Percentiles rank a stretch among this genome's conserved stretches.
phyloP scores from a whole-genome alignment of 805 yeast genomes.

The Wickerhamomyces bovis region DNA sequence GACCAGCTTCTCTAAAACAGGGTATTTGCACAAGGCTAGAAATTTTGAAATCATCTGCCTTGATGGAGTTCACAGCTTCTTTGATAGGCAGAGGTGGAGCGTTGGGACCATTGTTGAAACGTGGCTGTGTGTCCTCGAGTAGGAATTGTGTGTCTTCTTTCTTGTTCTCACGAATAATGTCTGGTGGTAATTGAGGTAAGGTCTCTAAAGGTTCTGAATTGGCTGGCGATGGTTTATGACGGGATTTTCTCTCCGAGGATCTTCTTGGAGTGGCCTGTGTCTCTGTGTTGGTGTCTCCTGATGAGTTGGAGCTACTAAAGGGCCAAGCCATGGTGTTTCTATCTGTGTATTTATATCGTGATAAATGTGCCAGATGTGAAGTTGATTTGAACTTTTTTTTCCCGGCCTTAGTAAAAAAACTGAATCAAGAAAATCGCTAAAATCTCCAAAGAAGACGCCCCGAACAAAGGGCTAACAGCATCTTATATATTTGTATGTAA shows the following conservation, averaged over 20 bases:
- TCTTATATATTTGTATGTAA: no score
- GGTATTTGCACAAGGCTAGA: constrained; percentile 54
- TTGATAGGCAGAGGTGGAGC: constrained; percentile 28
- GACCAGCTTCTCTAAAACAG: constrained; percentile 74
- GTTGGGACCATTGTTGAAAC: constrained; percentile 28
- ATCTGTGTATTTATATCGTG: background rate
- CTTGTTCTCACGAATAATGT: background rate
- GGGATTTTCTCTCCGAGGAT: constrained; percentile 18
- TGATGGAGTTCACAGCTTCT: constrained; percentile 37
- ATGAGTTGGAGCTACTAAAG: background rate
- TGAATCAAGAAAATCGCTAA: constrained; percentile 1
- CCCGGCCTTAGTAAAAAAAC: background rate
- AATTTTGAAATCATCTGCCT: constrained; percentile 45
- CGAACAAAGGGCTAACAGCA: no score
- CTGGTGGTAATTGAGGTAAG: background rate
- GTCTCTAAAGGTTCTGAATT: constrained; percentile 2
- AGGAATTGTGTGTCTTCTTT: constrained; percentile 26
- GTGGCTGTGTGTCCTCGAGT: constrained; percentile 35
- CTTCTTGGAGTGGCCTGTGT: constrained; percentile 8
- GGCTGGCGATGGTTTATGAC: constrained; percentile 1
- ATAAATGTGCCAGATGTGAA: background rate
- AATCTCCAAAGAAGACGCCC: no score
- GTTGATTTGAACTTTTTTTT: background rate
- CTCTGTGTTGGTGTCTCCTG: background rate
- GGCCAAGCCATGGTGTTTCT: background rate